Conservation (phyloP, 2,329 filamentous ascomycete genomes). For the Aspergillus pseudoterreus region DNA sequence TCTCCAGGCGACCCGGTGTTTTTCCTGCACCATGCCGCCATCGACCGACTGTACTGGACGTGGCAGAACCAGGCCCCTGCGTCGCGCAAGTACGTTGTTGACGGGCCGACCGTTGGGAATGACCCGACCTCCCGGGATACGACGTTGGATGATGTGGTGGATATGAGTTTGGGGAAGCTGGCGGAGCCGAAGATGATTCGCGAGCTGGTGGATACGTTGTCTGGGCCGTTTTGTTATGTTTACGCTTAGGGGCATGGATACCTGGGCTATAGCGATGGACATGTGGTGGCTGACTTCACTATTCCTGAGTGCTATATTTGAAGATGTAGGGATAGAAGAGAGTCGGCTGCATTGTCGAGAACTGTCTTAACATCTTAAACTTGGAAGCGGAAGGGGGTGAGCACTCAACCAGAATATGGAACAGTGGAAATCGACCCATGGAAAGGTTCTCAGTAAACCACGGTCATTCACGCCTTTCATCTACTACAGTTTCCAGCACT, state of each 20-base stretch:
- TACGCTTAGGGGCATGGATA: not conserved
- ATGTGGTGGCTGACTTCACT: too few species aligned
- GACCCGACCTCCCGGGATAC: not conserved
- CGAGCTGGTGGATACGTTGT: not conserved
- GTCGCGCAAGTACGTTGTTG: slow-evolving; percentile 1
- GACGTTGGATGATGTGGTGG: not conserved
- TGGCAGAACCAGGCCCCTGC: slow-evolving; percentile 42
- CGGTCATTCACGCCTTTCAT: too few species aligned
- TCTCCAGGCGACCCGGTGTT: slow-evolving; percentile 45
- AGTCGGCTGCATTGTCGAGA: too few species aligned
- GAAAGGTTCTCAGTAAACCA: too few species aligned
- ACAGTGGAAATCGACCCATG: too few species aligned
- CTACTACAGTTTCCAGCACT: too few species aligned
- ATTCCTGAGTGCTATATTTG: too few species aligned
- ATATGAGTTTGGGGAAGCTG: not conserved
- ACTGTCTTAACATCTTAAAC: too few species aligned
- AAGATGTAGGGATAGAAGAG: too few species aligned
- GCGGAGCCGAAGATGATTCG: not conserved
- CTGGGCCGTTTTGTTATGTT: not conserved
- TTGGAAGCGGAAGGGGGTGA: too few species aligned
- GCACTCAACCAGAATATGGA: too few species aligned
- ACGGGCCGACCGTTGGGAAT: not conserved
- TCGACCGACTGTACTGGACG: slow-evolving; percentile 46
- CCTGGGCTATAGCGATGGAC: too few species aligned
- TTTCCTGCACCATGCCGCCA: slow-evolving; percentile 45